A percentile compares a stretch with the other conserved stretches of the same genome.
phyloP scores from a whole-genome alignment of 352 stramenopile species.

The Elongisporangium undulatum region DNA sequence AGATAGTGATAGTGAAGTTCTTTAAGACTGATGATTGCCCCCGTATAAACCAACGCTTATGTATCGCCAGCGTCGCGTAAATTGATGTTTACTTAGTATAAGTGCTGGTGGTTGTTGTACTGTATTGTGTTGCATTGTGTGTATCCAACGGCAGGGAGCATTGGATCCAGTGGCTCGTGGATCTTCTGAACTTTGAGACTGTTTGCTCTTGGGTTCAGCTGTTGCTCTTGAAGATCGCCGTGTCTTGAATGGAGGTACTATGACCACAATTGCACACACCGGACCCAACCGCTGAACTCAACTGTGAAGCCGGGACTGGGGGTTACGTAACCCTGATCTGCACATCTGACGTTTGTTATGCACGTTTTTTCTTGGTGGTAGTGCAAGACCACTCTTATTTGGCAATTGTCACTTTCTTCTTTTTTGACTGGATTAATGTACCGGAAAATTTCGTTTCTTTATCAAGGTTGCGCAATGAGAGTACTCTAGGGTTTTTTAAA shows the following conservation, averaged over 20 bases:
- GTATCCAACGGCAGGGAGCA: background rate
- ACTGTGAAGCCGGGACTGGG: background rate
- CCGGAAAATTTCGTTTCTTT: background rate
- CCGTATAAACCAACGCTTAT: background rate
- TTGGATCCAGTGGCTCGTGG: background rate
- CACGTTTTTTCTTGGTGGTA: background rate
- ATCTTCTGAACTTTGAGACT: background rate
- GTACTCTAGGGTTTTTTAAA: background rate
- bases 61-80: background rate
- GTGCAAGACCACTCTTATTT: background rate
- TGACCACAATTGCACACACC: background rate
- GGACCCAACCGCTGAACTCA: background rate
- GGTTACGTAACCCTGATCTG: background rate
- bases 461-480: background rate
- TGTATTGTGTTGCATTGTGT: background rate
- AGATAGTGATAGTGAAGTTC: constrained; percentile 79
- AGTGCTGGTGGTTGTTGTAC: background rate
- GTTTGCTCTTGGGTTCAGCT: background rate
- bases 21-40: constrained; percentile 22
- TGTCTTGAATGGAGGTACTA: background rate
- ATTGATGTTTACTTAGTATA: background rate
- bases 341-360: background rate
- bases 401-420: background rate
- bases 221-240: background rate
- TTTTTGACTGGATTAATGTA: background rate